Evolutionary conservation across 208 protist species (phyloP), one percentile per base, ranked within the genome.

Genomic region (Phytomonas serpens): DNA sequence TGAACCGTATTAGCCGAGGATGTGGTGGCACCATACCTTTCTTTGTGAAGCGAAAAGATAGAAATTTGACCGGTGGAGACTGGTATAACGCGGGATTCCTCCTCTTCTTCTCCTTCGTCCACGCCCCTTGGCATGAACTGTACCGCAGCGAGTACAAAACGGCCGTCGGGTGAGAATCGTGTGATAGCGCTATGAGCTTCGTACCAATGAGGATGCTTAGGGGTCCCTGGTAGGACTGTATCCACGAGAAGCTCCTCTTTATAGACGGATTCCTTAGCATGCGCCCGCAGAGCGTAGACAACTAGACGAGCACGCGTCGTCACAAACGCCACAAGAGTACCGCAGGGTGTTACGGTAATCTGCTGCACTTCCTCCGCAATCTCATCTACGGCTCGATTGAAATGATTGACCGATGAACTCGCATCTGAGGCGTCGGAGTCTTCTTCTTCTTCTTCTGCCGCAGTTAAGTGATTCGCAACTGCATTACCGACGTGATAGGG

Each of bases 311-410:
- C 86, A 57, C 78, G 80, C 69, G 89, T 86, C 4, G 86, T 92
- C 62, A 94, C 76, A 30, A 94, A 69, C 9, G 89, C 89, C 30
- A 94, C 38, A 3, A 94, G 71, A 7, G 73, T 71, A 23, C 84
- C 86, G 72, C 81, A 80, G 13, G 76, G 72, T 0, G 89, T 86
- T 5, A 88, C 77, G 64, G 83, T 71, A 23, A 90, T 73, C 32
- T 80, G 76, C 75, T 92, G 86, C n/a, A 94, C 86, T 57, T 94
- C 86, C 71, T 90, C 85, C 29, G 69, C 67, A 61, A 92, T 72
- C 61, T 71, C 78, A 69, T 90, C 83, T 23, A 64, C 67, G 19
- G 70, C 68, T 67, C 74, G 77, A n/a, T 86, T 71, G 74, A 81
- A 86, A 63, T 83, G 73, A 40, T 82, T 66, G n/a, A 86, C 86